Evolutionary conservation across 2,329 filamentous ascomycete genomes (phyloP), one percentile per base, ranked within the genome.

Genomic region (Aspergillus chevalieri): DNA sequence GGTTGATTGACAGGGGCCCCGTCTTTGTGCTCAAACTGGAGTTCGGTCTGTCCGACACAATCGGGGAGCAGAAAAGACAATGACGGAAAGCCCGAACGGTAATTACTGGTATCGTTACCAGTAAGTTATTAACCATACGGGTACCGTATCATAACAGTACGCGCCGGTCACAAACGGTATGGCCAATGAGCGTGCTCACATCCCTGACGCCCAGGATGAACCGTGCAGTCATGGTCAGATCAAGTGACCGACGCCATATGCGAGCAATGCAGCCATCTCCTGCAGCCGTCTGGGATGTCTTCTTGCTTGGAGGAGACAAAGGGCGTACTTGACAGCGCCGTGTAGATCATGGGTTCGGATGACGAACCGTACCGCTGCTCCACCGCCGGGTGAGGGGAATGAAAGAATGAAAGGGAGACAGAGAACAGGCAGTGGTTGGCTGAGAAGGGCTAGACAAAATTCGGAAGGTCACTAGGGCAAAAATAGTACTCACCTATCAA

Each of bases 401-500:
- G 17, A 19, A 21, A 19, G 38, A 19, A 41, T 19, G 17, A 19
- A 21, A 19, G 17, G 38, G 4, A 12, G 19, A 22, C 51, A 43
- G 49, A 47, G 34, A 48, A 50, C 54, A 52, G 47, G 47, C 49
- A 52, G 48, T 41, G 38, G 38, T 41, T 41, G 38, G 38, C 22
- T 21, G 38, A 22, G 17, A 17, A 7, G 34, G n/a, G 15, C 15
- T 36, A 9, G 10, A 12, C 26, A 12, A 30, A 30, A 30, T 5
- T 12, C 26, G 26, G 26, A 30, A 5, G 26, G 26, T 30, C 26
- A 30, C 26, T 55, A 57, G 52, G 54, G 50, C 57, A 64, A 59
- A 63, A 56, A 59, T 55, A 60, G 60, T n/a, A 79, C 89, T 85
- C 83, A 97, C 92, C 89, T 94, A 76, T 97, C 92, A 71, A 96